Evolutionary conservation across 192 early-diverging fungal species (phyloP), one percentile per base, ranked within the genome.

Genomic region (Backusella tarrabulga): DNA sequence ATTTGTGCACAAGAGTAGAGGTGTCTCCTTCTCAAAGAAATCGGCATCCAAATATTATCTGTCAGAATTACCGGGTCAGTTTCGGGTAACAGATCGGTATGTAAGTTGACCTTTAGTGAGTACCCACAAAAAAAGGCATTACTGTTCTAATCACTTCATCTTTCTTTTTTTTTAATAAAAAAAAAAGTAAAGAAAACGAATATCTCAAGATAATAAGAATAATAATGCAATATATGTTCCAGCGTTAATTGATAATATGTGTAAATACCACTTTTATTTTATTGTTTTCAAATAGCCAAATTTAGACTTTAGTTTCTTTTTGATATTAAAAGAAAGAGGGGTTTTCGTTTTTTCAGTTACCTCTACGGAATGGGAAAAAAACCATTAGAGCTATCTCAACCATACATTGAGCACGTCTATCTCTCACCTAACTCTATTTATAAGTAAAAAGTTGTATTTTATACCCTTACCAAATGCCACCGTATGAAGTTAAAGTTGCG

Each of bases 21-120:
- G n/a, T 1, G 21, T 21, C 19, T 4, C 19, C 19, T n/a, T 52
- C 19, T 52, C 19, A 52, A n/a, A 19, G 6, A 21, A 54, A 54
- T 54, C 52, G 52, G 52, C 52, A 54, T 54, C 52, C 52, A 54
- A 54, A 54, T 54, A 54, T 54, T 54, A 54, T 54, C 52, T 54
- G 52, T 54, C 52, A 54, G 52, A 54, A 54, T 54, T 54, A 54
- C 52, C 52, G 52, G 19, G 52, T 52, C 46, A 52, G 46, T 52
- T 14, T 52, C 19, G 46, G 46, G 46, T 52, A 54, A n/a, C 50
- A 1, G n/a, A 54, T 54, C 50, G 6, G 7, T 21, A 23, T 23
- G 19, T 6, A 15, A n/a, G 14, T 4, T 52, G 46, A 4, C 19
- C 5, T 14, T 6, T n/a, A 52, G 46, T 52, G 46, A n/a, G 19